Percentiles rank a stretch among this genome's conserved stretches.
Conservation (phyloP, 805 yeast genomes). For the Komagataella ulmi region DNA sequence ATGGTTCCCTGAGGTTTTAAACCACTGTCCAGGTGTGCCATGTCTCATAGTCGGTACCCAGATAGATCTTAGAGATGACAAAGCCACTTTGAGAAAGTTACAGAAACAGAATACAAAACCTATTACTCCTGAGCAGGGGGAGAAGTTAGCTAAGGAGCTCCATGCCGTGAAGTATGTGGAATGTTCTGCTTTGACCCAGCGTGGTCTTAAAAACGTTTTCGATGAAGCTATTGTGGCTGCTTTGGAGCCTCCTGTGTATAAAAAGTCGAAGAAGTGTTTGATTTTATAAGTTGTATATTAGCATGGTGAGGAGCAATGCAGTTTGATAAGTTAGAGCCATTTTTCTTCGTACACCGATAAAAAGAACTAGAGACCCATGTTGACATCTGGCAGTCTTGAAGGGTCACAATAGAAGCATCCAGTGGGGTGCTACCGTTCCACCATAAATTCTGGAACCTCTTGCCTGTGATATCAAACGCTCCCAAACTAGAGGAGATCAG, state of each 20-base stretch:
- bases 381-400: background rate
- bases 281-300: conserved; percentile 37
- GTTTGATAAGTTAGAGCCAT: conserved; percentile 2
- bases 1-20: conserved; percentile 96
- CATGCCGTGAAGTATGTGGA: conserved; percentile 95
- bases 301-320: background rate
- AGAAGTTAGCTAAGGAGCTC: conserved; percentile 82
- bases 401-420: background rate
- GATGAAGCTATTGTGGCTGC: conserved; percentile 99
- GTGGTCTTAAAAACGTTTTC: conserved; percentile 94
- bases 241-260: conserved; percentile 88
- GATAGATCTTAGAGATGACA: conserved; percentile 88
- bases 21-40: conserved; percentile 96
- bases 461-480: background rate
- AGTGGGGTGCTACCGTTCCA: background rate
- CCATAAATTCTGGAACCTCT: background rate
- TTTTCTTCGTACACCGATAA: background rate
- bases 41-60: conserved; percentile 96
- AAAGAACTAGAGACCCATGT: background rate
- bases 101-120: conserved; percentile 86
- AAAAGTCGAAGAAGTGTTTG: conserved; percentile 71
- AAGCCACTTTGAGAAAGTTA: conserved; percentile 76
- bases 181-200: conserved; percentile 94
- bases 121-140: conserved; percentile 79
- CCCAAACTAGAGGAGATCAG: background rate